phyloP scores from a whole-genome alignment of 208 protist genomes.

The Tritrichomonas musculus region DNA sequence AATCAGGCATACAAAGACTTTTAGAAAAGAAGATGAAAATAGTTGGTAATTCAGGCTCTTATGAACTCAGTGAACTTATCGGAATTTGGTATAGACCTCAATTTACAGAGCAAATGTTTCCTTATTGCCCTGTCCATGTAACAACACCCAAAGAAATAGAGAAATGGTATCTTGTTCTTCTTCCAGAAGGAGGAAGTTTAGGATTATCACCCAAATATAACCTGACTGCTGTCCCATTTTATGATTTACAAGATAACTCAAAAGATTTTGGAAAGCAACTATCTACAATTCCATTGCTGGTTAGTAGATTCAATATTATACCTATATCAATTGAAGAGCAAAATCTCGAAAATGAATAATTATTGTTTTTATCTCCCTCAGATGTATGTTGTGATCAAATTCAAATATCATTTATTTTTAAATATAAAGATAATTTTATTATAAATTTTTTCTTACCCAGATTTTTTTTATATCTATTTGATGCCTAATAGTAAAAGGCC shows the following conservation, averaged over 20 bases:
- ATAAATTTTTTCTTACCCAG: too few species aligned
- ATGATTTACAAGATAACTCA: not conserved
- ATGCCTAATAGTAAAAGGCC: too few species aligned
- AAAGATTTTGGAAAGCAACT: not conserved
- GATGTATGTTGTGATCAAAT: too few species aligned
- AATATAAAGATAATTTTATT: too few species aligned
- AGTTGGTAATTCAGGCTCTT: not conserved
- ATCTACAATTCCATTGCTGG: not conserved
- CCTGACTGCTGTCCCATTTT: not conserved
- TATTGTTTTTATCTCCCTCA: too few species aligned
- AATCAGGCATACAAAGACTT: not conserved
- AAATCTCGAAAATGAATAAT: too few species aligned
- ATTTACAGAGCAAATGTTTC: slow-evolving; percentile 15
- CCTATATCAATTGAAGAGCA: not conserved
- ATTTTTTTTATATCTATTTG: too few species aligned
- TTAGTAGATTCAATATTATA: not conserved
- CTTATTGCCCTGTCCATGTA: slow-evolving; percentile 6
- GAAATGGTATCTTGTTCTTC: not conserved
- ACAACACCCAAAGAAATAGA: slow-evolving; percentile 8
- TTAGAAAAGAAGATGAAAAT: not conserved
- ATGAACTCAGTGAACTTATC: not conserved
- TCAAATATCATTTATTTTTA: too few species aligned
- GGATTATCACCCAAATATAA: not conserved
- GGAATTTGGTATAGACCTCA: slow-evolving; percentile 17
- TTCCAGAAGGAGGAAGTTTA: not conserved